Evolutionary conservation across 345 rosid genomes (phyloP), one percentile per base, ranked within the genome.

Genomic region (Angophora floribunda): DNA sequence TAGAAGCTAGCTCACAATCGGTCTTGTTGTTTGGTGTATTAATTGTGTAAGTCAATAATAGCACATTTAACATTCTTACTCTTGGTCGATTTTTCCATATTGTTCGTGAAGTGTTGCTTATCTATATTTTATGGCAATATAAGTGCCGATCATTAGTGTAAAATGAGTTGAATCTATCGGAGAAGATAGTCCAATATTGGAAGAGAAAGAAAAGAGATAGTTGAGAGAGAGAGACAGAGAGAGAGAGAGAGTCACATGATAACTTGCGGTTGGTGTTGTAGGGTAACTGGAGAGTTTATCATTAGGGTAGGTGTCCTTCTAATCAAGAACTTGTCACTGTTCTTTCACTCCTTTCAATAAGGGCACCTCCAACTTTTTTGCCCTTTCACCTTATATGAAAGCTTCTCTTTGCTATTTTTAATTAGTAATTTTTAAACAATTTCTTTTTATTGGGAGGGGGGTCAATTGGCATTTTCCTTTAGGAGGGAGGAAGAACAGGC

Each of bases 291-390:
- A 26, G 86, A 75, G 52, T n/a, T 85, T 57, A 92, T 90, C 90
- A 92, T 90, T 91, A 89, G 93, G 94, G 94, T 91, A 86, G 95
- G 93, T 92, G 91, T 41, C 93, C 90, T 89, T 84, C 86, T 30
- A 52, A 84, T 88, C 53, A 36, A 65, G 89, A 88, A 88, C 65
- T 36, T 88, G 88, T 82, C 85, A 28, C 90, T 88, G 84, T 88
- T 86, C 85, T 45, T 80, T 89, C 86, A 86, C 88, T 49, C 51
- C 57, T 59, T 15, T 61, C 84, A 78, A 14, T 30, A 21, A 52
- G n/a, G 51, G 87, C 49, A 22, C 85, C 85, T 44, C 59, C 36
- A 51, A 11, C 79, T 13, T 24, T 87, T 47, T 41, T 49, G 57
- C 30, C 52, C 51, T 12, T 41, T 52, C 55, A 21, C 80, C 21